Percentiles rank a stretch among this genome's conserved stretches.
Conservation (phyloP, 495 filamentous ascomycete species). For the Emericellopsis terricola region DNA sequence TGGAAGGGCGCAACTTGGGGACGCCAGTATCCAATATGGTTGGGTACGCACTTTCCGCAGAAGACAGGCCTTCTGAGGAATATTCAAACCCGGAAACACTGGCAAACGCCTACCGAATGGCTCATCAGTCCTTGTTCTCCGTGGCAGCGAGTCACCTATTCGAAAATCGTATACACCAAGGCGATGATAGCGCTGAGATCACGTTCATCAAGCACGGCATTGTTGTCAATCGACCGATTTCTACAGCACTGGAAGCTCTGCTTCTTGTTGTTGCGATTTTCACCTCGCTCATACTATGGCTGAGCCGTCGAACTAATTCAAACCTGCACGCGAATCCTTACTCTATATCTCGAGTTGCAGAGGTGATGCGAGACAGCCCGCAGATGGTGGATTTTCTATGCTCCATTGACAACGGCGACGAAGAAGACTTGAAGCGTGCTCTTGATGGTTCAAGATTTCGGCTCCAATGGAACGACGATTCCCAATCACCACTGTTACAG, state of each 20-base stretch:
- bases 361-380: not conserved
- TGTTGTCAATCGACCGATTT: constrained; percentile 17
- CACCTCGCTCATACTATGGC: constrained; percentile 7
- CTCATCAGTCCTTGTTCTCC: constrained; percentile 21
- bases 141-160: constrained; percentile 12
- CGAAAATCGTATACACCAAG: not conserved
- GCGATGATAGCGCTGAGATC: constrained; percentile 1
- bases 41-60: constrained; percentile 11
- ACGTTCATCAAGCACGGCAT: constrained; percentile 7
- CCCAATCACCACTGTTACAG: no score
- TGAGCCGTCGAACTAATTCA: constrained; percentile 3
- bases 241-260: constrained; percentile 17
- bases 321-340: constrained; percentile 7
- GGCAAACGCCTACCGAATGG: constrained; percentile 9
- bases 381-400: not conserved
- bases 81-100: constrained; percentile 11
- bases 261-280: constrained; percentile 14
- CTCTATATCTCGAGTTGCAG: not conserved
- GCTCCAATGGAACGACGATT: no score
- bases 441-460: no score
- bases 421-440: no score
- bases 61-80: constrained; percentile 6
- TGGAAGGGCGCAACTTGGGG: constrained; percentile 4
- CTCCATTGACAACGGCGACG: not conserved
- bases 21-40: constrained; percentile 12